A percentile compares a stretch with the other conserved stretches of the same genome.
phyloP scores from a whole-genome alignment of 2,329 filamentous ascomycete species.

The Cadophora gregata region DNA sequence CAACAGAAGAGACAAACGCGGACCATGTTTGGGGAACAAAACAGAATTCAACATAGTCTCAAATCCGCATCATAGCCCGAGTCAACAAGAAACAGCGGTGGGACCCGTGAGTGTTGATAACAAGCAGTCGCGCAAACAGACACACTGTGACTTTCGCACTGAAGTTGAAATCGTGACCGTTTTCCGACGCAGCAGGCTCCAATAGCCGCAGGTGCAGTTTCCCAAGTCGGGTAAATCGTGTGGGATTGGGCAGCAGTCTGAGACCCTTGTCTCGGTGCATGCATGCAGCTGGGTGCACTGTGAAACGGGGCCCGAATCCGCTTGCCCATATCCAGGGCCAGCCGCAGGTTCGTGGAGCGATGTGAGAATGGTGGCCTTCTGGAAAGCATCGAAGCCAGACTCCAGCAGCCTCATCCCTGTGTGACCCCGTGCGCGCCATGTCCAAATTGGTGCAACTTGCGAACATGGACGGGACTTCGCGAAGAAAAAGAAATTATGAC shows the following conservation, averaged over 20 bases:
- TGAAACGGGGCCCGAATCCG: slow-evolving; percentile 38
- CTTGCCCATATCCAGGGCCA: slow-evolving; percentile 31
- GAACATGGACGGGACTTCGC: slow-evolving; percentile 25
- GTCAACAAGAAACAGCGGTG: neutral
- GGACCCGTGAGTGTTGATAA: too few relatives aligned
- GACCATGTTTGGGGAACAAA: neutral
- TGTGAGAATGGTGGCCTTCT: slow-evolving; percentile 32
- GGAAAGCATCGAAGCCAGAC: slow-evolving; percentile 40
- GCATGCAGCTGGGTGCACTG: slow-evolving; percentile 32
- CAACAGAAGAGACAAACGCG: neutral
- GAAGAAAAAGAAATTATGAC: slow-evolving; percentile 30
- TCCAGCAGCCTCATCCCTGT: slow-evolving; percentile 7
- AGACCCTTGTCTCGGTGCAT: slow-evolving; percentile 35
- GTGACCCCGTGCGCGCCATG: slow-evolving; percentile 16
- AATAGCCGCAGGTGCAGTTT: slow-evolving; percentile 21
- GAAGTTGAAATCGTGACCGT: slow-evolving; percentile 27
- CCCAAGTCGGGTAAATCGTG: slow-evolving; percentile 23
- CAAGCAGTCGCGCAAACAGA: slow-evolving; percentile 8
- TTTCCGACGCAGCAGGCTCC: slow-evolving; percentile 29
- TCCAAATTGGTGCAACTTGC: slow-evolving; percentile 38
- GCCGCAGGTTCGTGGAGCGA: slow-evolving; percentile 20
- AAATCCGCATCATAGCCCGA: neutral
- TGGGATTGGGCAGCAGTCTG: slow-evolving; percentile 40
- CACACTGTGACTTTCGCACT: neutral
- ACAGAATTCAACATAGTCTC: neutral